Percentiles rank a stretch among this genome's conserved stretches.
These are phyloP conservation scores for Venturia asperata DNA, from an alignment of 2,329 filamentous ascomycete genomes.

Conservation along the genomic window DNA sequence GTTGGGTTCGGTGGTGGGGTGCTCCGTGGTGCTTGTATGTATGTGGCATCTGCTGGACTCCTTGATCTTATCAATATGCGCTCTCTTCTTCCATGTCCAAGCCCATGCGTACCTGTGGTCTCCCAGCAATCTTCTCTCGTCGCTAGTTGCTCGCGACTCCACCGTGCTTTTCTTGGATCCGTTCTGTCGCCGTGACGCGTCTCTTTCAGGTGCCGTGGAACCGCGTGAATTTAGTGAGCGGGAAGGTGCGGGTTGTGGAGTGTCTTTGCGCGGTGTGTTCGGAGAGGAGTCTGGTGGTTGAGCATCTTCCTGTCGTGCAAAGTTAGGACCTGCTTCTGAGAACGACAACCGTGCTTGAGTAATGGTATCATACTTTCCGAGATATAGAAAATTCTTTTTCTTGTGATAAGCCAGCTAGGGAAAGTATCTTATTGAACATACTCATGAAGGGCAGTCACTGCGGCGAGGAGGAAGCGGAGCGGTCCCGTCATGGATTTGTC, in stretches of 20 bases:
- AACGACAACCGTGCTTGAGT: neutral
- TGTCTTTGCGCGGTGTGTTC: neutral
- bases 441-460: neutral
- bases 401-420: neutral
- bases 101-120: neutral
- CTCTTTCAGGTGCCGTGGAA: neutral
- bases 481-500: constrained; percentile 10
- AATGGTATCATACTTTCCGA: neutral
- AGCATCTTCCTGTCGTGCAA: constrained; percentile 6
- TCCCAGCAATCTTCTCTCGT: constrained; percentile 7
- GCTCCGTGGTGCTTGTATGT: constrained; percentile 5
- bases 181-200: neutral
- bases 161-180: neutral
- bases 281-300: neutral
- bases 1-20: neutral
- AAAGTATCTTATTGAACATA: neutral
- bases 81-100: neutral
- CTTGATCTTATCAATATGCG: neutral
- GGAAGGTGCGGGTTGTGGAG: neutral
- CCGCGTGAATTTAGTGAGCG: neutral
- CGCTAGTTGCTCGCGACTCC: neutral
- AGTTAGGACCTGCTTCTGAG: neutral
- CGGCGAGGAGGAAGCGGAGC: neutral
- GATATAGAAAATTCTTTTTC: neutral
- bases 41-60: neutral